Base-by-base conservation (phyloP, 2,329 filamentous ascomycete genomes). In the Exophiala sideris region DNA sequence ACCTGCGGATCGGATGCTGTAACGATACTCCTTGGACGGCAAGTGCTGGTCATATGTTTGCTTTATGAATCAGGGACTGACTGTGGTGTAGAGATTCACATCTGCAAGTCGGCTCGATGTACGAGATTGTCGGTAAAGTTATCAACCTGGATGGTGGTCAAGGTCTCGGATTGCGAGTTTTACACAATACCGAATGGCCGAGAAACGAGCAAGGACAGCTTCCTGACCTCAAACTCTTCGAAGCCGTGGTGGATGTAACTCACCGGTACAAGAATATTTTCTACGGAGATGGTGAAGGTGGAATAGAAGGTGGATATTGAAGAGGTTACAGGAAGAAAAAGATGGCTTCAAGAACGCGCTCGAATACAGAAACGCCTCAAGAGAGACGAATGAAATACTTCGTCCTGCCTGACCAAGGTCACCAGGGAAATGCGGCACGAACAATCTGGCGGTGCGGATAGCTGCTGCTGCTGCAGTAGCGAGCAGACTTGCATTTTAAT, bases 201-300 rank as follows among this genome's bases (percentile, higher is more conserved):
- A 56, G 58, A 49, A 60, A 57, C 24, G 52, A 54, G 14, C 50
- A 61, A 4, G 60, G 62, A 14, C 46, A 60, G 45, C 38, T 57
- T 18, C 56, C 61, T 92, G 91, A 96, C 73, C 89, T 88, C 71
- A 79, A 78, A 49, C 80, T 89, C 33, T 87, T 85, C 56, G 84
- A 89, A 53, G 83, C 86, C 0, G 87, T 96, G 2, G 91, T 96
- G 12, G 88, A 96, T 54, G 86, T 84, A 34, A 94, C 90, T 33
- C 91, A 96, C 72, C 81, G 85, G 46, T 83, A 90, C 68, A 88
- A 87, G 66, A 77, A 84, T 57, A 86, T 97, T 48, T 96, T 96
- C 68, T 91, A 88, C 66, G 80, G 82, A 50, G 77, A 55, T 10
- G 38, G 46, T n/a, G 61, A 60, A 29, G 52, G 50, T 11, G 58